These are phyloP conservation scores for Yueomyces sinensis DNA, from an alignment of 805 yeast species.

Conservation along the genomic window DNA sequence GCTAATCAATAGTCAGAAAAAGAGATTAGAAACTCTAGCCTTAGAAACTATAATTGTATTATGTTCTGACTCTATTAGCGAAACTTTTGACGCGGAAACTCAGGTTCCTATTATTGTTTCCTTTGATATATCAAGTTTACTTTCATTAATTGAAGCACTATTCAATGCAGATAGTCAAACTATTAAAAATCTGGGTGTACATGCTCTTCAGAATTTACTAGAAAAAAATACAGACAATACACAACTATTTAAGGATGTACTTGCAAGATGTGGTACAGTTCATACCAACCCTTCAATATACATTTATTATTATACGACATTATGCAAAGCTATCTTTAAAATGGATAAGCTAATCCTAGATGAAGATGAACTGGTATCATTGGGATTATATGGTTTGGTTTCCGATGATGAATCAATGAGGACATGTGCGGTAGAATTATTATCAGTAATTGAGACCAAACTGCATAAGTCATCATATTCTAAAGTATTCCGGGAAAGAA, in stretches of 20 bases:
- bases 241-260: constrained; percentile 42
- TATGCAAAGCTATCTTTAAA: constrained; percentile 50
- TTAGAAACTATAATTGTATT: constrained; percentile 76
- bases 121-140: constrained; percentile 54
- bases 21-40: constrained; percentile 55
- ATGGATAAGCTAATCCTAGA: constrained; percentile 35
- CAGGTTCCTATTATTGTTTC: constrained; percentile 36
- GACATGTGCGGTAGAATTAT: constrained; percentile 54
- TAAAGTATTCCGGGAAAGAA: constrained; percentile 50
- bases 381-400: constrained; percentile 70
- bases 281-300: constrained; percentile 37
- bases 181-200: constrained; percentile 48
- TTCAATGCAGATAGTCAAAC: constrained; percentile 45
- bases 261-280: constrained; percentile 58
- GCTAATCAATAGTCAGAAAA: constrained; percentile 59
- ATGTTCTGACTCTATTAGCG: constrained; percentile 60
- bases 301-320: constrained; percentile 56
- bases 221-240: constrained; percentile 41
- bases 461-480: constrained; percentile 41
- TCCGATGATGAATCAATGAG: constrained; percentile 58
- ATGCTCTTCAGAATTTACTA: constrained; percentile 59
- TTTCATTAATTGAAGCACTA: constrained; percentile 73
- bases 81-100: constrained; percentile 20
- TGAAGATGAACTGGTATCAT: constrained; percentile 55
- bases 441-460: constrained; percentile 51